phyloP scores from a whole-genome alignment of 306 rosid species.

The Castanospermum australe region DNA sequence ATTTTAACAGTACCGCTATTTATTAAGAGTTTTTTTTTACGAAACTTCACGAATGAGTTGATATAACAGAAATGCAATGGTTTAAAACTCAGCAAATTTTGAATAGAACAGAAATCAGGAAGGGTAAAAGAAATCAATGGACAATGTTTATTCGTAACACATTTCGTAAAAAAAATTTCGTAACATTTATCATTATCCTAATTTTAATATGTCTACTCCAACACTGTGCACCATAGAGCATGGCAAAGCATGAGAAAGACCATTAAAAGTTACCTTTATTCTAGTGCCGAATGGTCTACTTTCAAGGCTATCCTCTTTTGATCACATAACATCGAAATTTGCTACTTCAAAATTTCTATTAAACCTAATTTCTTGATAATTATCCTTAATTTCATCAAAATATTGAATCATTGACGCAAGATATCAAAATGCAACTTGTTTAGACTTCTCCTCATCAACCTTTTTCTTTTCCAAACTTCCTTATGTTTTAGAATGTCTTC shows the following conservation, averaged over 20 bases:
- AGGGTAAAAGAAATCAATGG: no score
- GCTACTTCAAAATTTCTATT: background rate
- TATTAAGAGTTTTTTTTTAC: no score
- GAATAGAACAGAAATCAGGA: no score
- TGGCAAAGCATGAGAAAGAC: background rate
- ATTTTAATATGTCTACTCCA: background rate
- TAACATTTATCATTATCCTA: no score
- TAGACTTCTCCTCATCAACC: background rate
- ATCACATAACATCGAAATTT: background rate
- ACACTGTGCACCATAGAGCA: no score
- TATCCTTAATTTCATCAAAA: background rate
- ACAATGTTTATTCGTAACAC: no score
- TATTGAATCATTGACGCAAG: background rate
- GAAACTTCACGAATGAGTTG: no score
- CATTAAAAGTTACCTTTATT: background rate
- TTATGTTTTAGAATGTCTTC: background rate
- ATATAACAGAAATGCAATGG: no score
- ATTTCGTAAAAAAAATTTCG: no score
- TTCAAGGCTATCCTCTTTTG: background rate
- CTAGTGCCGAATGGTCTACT: background rate
- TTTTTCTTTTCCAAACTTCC: background rate
- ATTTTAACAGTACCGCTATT: no score
- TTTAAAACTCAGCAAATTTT: no score
- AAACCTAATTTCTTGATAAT: background rate
- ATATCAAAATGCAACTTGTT: constrained; percentile 3